Base-by-base conservation (phyloP, 257 asterid species). In the Solanum clarkiae region DNA sequence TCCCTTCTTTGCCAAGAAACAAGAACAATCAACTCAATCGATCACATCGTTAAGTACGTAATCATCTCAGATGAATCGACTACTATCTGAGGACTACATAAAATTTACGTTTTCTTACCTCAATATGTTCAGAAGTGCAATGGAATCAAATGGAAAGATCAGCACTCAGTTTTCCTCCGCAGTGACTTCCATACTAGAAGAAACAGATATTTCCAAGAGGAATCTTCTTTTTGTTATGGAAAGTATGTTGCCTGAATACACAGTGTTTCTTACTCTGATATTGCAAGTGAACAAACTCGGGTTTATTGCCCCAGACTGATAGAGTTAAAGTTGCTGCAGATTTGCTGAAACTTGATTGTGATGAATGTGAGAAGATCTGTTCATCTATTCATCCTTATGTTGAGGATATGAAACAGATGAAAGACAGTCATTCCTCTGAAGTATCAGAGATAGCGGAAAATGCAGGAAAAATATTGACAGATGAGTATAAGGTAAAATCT, bases 401-500 rank as follows among this genome's bases (percentile, higher is more conserved):
- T 40, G 87, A 85, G 59, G 69, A 84, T 51, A 75, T 84, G 80
- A 88, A 88, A 40, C 88, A 87, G 84, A 82, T 83, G 65, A 84
- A 84, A 84, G 86, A 59, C 82, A 36, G 60, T 11, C 91, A 90
- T 84, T 85, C 85, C 0, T 87, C 84, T 40, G 86, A 84, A 80
- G 84, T 88, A 44, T 84, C 74, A 17, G 91, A 91, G 80, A 91
- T 92, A 80, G 86, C 92, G 16, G 82, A 68, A 85, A 62, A 49
- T 77, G 91, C 90, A 83, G 89, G 89, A 87, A 85, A 85, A 89
- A 87, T 87, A 68, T 92, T 92, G 74, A 65, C 88, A 45, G 91
- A 92, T 81, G 91, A 90, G 74, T 90, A 89, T 88, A 89, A 86
- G 92, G 93, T 91, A 88, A 79, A 90, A 72, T 9, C 17, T 42